These are phyloP conservation scores for Penicillium daleae DNA, from an alignment of 495 filamentous ascomycete species.

Conservation along the genomic window DNA sequence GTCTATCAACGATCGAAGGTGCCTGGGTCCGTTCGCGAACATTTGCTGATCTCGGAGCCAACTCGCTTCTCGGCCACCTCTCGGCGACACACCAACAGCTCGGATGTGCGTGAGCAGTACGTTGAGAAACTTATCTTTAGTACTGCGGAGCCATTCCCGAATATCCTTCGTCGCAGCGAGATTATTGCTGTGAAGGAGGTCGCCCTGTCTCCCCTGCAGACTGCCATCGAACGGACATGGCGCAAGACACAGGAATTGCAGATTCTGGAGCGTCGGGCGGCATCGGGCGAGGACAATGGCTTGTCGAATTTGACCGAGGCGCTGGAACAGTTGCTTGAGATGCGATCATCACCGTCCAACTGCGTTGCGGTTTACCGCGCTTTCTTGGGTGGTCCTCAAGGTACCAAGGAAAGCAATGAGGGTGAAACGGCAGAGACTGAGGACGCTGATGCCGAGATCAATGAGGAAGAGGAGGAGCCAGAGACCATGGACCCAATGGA, in stretches of 20 bases:
- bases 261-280: constrained; percentile 71
- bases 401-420: constrained; percentile 44
- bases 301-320: constrained; percentile 71
- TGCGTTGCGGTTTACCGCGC: constrained; percentile 73
- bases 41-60: constrained; percentile 75
- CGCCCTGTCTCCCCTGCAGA: constrained; percentile 74
- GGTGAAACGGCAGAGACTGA: constrained; percentile 48
- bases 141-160: constrained; percentile 86
- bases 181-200: constrained; percentile 70
- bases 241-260: constrained; percentile 87
- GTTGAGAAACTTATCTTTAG: constrained; percentile 88
- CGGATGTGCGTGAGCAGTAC: constrained; percentile 68
- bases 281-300: constrained; percentile 70
- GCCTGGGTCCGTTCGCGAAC: constrained; percentile 79
- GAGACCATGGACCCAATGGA: constrained; percentile 66
- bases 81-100: constrained; percentile 65
- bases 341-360: constrained; percentile 63
- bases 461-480: constrained; percentile 45
- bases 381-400: constrained; percentile 61
- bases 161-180: constrained; percentile 86
- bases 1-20: constrained; percentile 87
- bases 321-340: constrained; percentile 71
- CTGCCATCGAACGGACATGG: constrained; percentile 87
- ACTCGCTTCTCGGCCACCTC: constrained; percentile 73
- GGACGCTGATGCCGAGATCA: constrained; percentile 49